Evolutionary conservation across 192 early-diverging fungal genomes (phyloP), one percentile per base, ranked within the genome.

Genomic region (Coemansia sp.): DNA sequence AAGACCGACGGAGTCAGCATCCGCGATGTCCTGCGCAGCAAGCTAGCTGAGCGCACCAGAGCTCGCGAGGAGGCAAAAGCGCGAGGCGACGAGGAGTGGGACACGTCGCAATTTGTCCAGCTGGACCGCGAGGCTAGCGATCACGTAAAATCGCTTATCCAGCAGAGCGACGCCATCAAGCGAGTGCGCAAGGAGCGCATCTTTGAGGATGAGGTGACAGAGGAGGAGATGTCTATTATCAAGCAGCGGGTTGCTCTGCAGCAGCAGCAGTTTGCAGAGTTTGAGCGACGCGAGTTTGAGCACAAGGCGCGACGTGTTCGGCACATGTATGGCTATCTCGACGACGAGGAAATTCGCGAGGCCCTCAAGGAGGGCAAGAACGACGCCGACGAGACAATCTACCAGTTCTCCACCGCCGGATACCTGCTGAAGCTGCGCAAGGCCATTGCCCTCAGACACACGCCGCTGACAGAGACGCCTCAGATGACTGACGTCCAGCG

Each of bases 361-460:
- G 91, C 93, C 31, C 74, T 96, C 14, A 83, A 86, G 61, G 92
- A 96, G 67, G 89, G 89, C 67, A 82, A 82, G 25, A 86, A 94
- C 65, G 91, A 98, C 58, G 95, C 96, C 85, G 95, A 97, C 57
- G 88, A 94, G 70, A 89, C 89, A n/a, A 94, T 98, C 70, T 85
- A 91, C 41, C 89, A 92, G 63, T 88, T 96, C 57, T 92, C 93
- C 40, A 85, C 89, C 27, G 85, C 83, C 10, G 90, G 91, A 2
- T 94, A 96, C 67, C 66, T 93, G 64, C 62, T 83, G 59, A 85
- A 78, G 64, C 87, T 92, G 61, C 87, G 92, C 54, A 87, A 85
- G 58, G 80, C 69, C 1, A 91, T 94, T 71, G 92, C 92, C 11
- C 75, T 86, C 59, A 84, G 88, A 38, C 77, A 89, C 70, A 82